Base-by-base conservation (phyloP, 257 asterid species). In the Striga asiatica region DNA sequence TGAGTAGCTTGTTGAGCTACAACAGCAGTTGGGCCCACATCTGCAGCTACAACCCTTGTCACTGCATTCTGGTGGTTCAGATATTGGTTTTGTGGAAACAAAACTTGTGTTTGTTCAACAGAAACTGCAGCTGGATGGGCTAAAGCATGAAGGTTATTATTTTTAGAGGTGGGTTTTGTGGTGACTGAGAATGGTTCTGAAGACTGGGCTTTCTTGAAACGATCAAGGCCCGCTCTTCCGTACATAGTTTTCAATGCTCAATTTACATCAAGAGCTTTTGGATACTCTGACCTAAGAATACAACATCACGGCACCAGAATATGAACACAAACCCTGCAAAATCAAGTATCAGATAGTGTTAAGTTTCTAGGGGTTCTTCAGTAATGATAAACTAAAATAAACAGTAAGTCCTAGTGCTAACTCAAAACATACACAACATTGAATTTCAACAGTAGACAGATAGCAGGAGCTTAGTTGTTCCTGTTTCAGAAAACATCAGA, bases 161-260 rank as follows among this genome's bases (percentile, higher is more conserved):
- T 57, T 61, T 66, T 80, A 29, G 75, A 19, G 13, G 81, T 56
- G 43, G 92, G 71, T 45, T 70, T 84, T 6, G 71, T 18, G 39
- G 73, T 52, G 62, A 92, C 95, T 6, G 89, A 64, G 65, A 92
- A 92, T 39, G 98, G 98, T 65, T 92, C 97, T 51, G 69, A 57
- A 2, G 93, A 60, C 66, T 84, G 88, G 6, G 95, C 98, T 77
- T 92, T 92, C 76, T 79, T 92, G 74, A 92, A 92, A 38, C 97
- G 91, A 66, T 81, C 95, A 59, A 91, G 95, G 19, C 95, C 98
- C 2, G 84, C 51, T 77, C 93, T 79, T 50, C 97, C 97, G 55
- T 82, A 85, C 97, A 92, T 92, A 60, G 66, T 70, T 65, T 55
- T 35, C 29, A 42, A 64, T 55, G 1, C 6, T 67, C 11, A 8